Conservation (phyloP, 345 rosid species). For the Pistacia integerrima region DNA sequence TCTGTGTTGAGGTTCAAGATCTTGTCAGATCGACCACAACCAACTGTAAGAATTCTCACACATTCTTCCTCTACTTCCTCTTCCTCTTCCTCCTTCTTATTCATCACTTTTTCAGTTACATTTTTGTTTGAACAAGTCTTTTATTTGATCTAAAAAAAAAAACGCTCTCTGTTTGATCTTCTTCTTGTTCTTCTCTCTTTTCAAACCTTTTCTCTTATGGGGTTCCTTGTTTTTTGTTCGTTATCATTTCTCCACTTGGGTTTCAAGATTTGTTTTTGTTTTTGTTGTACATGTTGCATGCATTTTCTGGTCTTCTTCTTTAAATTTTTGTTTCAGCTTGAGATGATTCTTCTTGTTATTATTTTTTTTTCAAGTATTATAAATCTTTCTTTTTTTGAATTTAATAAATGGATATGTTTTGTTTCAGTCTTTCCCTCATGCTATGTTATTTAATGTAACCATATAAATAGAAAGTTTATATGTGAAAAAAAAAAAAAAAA, state of each 20-base stretch:
- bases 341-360: background rate
- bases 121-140: slow-evolving; percentile 1
- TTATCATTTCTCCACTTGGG: background rate
- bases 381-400: background rate
- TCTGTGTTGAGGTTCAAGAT: slow-evolving; percentile 32
- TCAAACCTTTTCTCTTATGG: background rate
- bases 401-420: background rate
- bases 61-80: slow-evolving; percentile 13
- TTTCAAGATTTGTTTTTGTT: slow-evolving; percentile 8
- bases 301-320: background rate
- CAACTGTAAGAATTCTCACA: slow-evolving; percentile 32
- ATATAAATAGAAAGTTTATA: background rate
- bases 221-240: background rate
- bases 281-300: slow-evolving; percentile 3
- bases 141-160: slow-evolving; percentile 30
- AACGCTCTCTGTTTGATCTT: slow-evolving; percentile 7
- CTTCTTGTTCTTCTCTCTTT: background rate
- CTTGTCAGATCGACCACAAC: slow-evolving; percentile 49
- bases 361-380: background rate
- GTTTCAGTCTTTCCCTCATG: background rate
- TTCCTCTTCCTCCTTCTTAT: background rate
- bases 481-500: background rate
- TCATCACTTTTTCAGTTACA: background rate
- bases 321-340: background rate
- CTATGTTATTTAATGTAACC: background rate